These are phyloP conservation scores for Hirsutella rhossiliensis DNA, from an alignment of 2,329 filamentous ascomycete genomes.

Conservation along the genomic window DNA sequence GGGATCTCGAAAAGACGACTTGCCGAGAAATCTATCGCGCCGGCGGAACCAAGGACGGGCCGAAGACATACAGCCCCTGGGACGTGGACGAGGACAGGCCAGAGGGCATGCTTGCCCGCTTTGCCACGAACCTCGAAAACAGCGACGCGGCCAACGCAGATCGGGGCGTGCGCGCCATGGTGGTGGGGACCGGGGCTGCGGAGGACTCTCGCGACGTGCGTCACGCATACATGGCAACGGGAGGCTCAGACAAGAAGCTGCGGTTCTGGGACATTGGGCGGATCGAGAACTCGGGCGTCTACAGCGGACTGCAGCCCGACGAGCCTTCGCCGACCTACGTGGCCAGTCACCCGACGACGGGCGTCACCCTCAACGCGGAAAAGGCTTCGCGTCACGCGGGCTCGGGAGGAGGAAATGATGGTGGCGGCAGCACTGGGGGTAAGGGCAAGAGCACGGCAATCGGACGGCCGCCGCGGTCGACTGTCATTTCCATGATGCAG, in stretches of 20 bases:
- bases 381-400: slow-evolving; percentile 31
- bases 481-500: slow-evolving; percentile 79
- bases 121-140: slow-evolving; percentile 62
- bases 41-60: slow-evolving; percentile 45
- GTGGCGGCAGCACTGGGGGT: slow-evolving; percentile 4
- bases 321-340: slow-evolving; percentile 65
- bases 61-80: slow-evolving; percentile 67
- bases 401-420: slow-evolving; percentile 6
- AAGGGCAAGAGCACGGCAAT: slow-evolving; percentile 16
- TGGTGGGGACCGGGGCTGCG: slow-evolving; percentile 59
- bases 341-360: slow-evolving; percentile 47
- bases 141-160: slow-evolving; percentile 42
- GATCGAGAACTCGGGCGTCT: slow-evolving; percentile 65
- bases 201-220: slow-evolving; percentile 60
- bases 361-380: slow-evolving; percentile 56
- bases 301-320: slow-evolving; percentile 64
- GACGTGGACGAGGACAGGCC: slow-evolving; percentile 82
- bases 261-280: slow-evolving; percentile 85
- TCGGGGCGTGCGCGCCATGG: slow-evolving; percentile 62
- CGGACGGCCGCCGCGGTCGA: slow-evolving; percentile 53
- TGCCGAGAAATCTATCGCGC: slow-evolving; percentile 83
- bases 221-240: slow-evolving; percentile 76
- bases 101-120: slow-evolving; percentile 76
- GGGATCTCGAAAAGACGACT: slow-evolving; percentile 83
- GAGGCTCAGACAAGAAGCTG: slow-evolving; percentile 79